These are phyloP conservation scores for Melastoma candidum DNA, from an alignment of 441 rosid species.

Conservation along the genomic window DNA sequence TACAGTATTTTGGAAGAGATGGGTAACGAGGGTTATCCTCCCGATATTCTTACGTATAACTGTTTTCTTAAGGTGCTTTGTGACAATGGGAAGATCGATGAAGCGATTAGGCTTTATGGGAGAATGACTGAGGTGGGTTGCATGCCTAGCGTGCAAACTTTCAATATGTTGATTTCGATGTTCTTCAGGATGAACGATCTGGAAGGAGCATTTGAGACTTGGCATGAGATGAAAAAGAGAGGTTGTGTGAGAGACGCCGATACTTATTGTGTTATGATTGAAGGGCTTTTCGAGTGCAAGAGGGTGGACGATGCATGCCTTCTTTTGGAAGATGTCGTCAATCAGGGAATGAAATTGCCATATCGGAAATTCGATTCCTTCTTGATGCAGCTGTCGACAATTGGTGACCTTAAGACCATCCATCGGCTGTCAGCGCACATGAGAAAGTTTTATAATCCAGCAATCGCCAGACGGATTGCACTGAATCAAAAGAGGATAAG, in stretches of 20 bases:
- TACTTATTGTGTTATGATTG: slow-evolving; percentile 77
- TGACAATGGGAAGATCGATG: slow-evolving; percentile 47
- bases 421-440: slow-evolving; percentile 75
- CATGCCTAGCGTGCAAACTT: slow-evolving; percentile 85
- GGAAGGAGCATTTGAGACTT: slow-evolving; percentile 63
- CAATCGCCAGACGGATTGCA: slow-evolving; percentile 75
- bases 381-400: slow-evolving; percentile 60
- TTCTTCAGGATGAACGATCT: slow-evolving; percentile 54
- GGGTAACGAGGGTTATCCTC: slow-evolving; percentile 84
- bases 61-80: slow-evolving; percentile 84
- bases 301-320: slow-evolving; percentile 62
- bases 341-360: slow-evolving; percentile 63
- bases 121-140: slow-evolving; percentile 59
- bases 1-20: slow-evolving; percentile 74
- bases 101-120: slow-evolving; percentile 63
- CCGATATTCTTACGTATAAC: slow-evolving; percentile 79
- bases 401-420: slow-evolving; percentile 63
- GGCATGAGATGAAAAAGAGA: slow-evolving; percentile 73
- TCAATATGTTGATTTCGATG: slow-evolving; percentile 75
- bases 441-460: slow-evolving; percentile 76
- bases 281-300: slow-evolving; percentile 68
- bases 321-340: slow-evolving; percentile 59
- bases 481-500: slow-evolving; percentile 63
- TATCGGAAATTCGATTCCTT: slow-evolving; percentile 63
- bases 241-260: slow-evolving; percentile 55